Evolutionary conservation across 2,329 filamentous ascomycete genomes (phyloP).

Genomic region (Ramularia endophylla): DNA sequence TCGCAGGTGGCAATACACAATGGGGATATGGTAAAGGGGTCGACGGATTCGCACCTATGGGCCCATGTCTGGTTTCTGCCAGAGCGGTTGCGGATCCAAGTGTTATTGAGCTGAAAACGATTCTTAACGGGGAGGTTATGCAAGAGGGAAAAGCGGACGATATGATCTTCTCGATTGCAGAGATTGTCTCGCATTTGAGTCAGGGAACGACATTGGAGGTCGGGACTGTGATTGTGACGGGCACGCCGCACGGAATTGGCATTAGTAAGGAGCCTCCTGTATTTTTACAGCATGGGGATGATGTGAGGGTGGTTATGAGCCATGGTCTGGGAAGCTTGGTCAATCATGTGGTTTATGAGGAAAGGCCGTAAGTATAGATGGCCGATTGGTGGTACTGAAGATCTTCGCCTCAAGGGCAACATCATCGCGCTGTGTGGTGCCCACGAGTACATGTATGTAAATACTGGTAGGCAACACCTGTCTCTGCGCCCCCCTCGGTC

Average conservation of each 20-base stretch:
- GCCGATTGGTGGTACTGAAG: no score
- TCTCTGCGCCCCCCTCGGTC: no score
- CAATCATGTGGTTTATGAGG: conserved; percentile 9
- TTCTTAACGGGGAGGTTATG: conserved; percentile 5
- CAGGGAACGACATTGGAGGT: conserved; percentile 5
- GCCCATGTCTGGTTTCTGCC: conserved; percentile 4
- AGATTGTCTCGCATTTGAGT: conserved; percentile 6
- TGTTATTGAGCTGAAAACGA: conserved; percentile 3
- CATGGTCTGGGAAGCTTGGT: conserved; percentile 12
- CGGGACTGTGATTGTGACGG: conserved; percentile 40
- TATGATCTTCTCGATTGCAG: conserved; percentile 5
- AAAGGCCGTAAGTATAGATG: no score
- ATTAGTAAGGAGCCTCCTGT: conserved; percentile 26
- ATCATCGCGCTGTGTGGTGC: no score
- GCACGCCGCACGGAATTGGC: conserved; percentile 33
- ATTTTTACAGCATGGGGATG: conserved; percentile 12
- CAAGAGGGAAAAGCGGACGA: conserved; percentile 1
- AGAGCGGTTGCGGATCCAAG: conserved; percentile 2
- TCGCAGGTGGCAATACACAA: conserved; percentile 6
- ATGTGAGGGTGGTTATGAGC: conserved; percentile 8
- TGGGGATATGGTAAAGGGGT: conserved; percentile 10
- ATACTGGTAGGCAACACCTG: no score
- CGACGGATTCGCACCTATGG: conserved; percentile 8
- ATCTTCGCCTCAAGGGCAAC: no score
- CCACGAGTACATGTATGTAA: no score